A percentile compares a stretch with the other conserved stretches of the same genome.
phyloP scores from a whole-genome alignment of 2,329 filamentous ascomycete genomes.

The Arthrobotrys musiformis region DNA sequence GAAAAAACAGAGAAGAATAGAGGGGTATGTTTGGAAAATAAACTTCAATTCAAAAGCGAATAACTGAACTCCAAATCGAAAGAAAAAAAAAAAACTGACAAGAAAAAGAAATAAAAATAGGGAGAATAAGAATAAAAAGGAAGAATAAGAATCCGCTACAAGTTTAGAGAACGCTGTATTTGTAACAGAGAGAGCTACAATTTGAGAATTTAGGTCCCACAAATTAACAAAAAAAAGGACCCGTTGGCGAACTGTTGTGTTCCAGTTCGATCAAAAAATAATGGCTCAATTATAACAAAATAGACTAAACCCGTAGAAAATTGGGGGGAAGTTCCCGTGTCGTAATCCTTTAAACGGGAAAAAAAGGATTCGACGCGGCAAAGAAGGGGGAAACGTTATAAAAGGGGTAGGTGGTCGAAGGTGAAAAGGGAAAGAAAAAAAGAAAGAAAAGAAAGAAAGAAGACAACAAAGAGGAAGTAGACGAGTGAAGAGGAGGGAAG shows the following conservation, averaged over 20 bases:
- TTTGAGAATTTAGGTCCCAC: slow-evolving; percentile 1
- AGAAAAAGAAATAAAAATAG: slow-evolving; percentile 46
- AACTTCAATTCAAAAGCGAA: slow-evolving; percentile 55
- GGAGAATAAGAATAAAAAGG: slow-evolving; percentile 44
- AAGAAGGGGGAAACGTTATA: slow-evolving; percentile 29
- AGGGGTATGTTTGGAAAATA: slow-evolving; percentile 36
- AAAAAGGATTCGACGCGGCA: slow-evolving; percentile 5
- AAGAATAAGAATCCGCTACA: slow-evolving; percentile 52
- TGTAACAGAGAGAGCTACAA: slow-evolving; percentile 38
- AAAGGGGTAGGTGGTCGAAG: slow-evolving; percentile 16
- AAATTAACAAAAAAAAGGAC: not conserved
- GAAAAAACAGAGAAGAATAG: slow-evolving; percentile 41
- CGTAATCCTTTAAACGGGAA: slow-evolving; percentile 9
- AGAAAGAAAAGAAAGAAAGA: slow-evolving; percentile 9
- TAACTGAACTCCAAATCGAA: slow-evolving; percentile 56
- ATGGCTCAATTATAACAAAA: slow-evolving; percentile 53
- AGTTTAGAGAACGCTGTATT: slow-evolving; percentile 51
- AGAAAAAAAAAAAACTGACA: slow-evolving; percentile 51
- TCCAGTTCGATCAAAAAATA: slow-evolving; percentile 38
- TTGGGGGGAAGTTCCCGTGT: slow-evolving; percentile 9
- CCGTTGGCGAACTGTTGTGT: slow-evolving; percentile 1
- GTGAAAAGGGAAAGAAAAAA: slow-evolving; percentile 1
- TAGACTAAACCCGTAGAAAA: slow-evolving; percentile 44
- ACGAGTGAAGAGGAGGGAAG: not conserved
- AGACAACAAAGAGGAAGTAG: slow-evolving; percentile 18